Percentiles rank a stretch among this genome's conserved stretches.
Evolutionary conservation across 2,329 filamentous ascomycete species (phyloP).

Genomic region (Cytospora piceae): DNA sequence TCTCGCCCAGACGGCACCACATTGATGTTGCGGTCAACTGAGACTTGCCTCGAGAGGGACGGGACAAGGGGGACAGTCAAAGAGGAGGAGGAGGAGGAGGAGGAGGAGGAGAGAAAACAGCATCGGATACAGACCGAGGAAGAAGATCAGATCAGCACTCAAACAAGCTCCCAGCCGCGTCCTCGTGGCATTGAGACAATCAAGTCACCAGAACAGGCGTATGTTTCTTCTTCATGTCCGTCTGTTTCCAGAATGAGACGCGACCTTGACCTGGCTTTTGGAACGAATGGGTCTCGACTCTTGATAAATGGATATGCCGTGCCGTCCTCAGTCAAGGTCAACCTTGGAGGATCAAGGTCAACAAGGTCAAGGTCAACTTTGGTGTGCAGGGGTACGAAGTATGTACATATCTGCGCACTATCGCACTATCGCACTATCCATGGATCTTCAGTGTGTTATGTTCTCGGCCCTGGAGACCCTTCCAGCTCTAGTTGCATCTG

Average conservation of each 20-base stretch:
- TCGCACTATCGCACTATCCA: too few relatives aligned
- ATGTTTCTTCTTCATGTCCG: conserved; percentile 7
- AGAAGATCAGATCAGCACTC: conserved; percentile 19
- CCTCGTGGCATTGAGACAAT: conserved; percentile 21
- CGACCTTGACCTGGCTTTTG: conserved; percentile 1
- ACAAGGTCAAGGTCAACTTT: conserved; percentile 13
- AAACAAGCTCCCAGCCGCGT: conserved; percentile 14
- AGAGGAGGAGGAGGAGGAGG: neutral
- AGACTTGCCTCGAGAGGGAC: conserved; percentile 8
- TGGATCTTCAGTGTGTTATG: too few relatives aligned
- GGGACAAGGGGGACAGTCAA: neutral
- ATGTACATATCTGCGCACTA: too few relatives aligned
- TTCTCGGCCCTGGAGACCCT: neutral
- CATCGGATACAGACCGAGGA: conserved; percentile 17
- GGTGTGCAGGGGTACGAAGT: conserved; percentile 5
- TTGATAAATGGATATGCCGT: conserved; percentile 14
- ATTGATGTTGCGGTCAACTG: conserved; percentile 19
- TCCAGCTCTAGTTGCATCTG: conserved; percentile 14
- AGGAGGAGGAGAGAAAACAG: conserved; percentile 5
- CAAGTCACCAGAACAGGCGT: neutral
- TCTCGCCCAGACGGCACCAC: neutral
- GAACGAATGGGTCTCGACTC: conserved; percentile 1
- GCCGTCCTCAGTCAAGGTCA: conserved; percentile 15
- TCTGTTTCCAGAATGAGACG: conserved; percentile 1
- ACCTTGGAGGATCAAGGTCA: neutral